These are phyloP conservation scores for Pleodorina starrii DNA, from an alignment of 139 green algal species.

Conservation along the genomic window DNA sequence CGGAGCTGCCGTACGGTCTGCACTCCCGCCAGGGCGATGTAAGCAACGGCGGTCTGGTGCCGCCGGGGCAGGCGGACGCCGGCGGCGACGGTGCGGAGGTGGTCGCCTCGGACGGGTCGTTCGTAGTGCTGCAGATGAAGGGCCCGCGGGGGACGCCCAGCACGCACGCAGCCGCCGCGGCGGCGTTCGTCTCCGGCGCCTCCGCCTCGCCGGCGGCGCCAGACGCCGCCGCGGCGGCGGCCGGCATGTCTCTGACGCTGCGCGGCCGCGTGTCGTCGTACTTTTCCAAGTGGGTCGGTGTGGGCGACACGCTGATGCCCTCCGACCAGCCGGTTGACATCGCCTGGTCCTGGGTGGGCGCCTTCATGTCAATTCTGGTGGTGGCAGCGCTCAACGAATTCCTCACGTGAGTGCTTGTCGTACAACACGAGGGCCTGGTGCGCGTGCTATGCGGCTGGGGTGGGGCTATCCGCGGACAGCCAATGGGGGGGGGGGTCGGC, in stretches of 20 bases:
- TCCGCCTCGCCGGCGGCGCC: constrained; percentile 21
- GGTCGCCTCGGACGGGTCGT: not conserved
- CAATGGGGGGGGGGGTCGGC: too few species aligned
- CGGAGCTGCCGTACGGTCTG: not conserved
- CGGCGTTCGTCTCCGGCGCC: not conserved
- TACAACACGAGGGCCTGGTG: too few species aligned
- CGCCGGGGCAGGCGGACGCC: not conserved
- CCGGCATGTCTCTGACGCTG: not conserved
- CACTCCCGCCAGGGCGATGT: not conserved
- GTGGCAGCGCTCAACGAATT: constrained; percentile 43
- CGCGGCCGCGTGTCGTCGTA: constrained; percentile 16
- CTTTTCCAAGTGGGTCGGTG: constrained; percentile 44
- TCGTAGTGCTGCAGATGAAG: constrained; percentile 30
- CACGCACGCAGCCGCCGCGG: not conserved
- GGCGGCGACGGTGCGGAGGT: not conserved
- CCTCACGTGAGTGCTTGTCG: constrained; percentile 33
- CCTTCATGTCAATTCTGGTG: constrained; percentile 57
- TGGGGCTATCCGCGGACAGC: too few species aligned
- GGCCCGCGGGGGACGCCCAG: not conserved
- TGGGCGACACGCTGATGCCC: constrained; percentile 39
- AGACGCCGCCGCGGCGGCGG: constrained; percentile 6
- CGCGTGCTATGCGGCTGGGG: too few species aligned
- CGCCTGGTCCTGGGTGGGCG: constrained; percentile 57
- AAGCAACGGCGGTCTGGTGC: not conserved
- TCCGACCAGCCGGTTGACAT: constrained; percentile 2